Evolutionary conservation across 2,329 filamentous ascomycete genomes (phyloP), one percentile per base, ranked within the genome.

Genomic region (Talaromyces amestolkiae): DNA sequence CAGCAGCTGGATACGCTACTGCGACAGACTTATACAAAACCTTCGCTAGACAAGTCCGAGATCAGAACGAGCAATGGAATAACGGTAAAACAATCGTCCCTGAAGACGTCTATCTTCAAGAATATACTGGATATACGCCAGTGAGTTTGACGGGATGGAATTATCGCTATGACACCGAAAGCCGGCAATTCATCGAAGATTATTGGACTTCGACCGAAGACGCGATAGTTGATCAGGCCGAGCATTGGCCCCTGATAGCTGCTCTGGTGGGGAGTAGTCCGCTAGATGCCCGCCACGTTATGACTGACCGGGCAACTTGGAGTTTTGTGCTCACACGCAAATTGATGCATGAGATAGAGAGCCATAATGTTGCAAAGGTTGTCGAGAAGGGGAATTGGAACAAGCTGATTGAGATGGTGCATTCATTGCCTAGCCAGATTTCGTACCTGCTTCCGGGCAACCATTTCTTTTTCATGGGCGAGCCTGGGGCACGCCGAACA

Each of bases 391-490:
- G 61, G 4, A 39, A 43, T 27, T 63, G 62, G 59, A 24, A 35
- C 3, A 61, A 58, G 11, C 56, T 68, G 31, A 62, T 64, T 41
- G 39, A 61, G 7, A 39, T 67, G 58, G 58, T 68, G 13, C 51
- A 65, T 45, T 56, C 59, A 1, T 51, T 65, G 15, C 64, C 68
- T 4, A 37, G 53, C 3, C 53, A 47, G 15, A 63, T 68, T 33
- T 66, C 64, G 2, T 47, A 33, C 22, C 37, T 15, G 1, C 51
- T 70, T 1, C 19, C 56, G 2, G 70, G 70, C 2, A 72, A 66
- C 58, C 70, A 72, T 65, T 72, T 71, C 43, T 72, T 72, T 45
- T 72, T 71, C 47, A 47, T 71, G 11, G 69, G 70, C 5, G 66
- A 69, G 24, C 54, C 17, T n/a, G 69, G 69, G 3, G 70, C 70